Conservation (phyloP, 2,329 filamentous ascomycete genomes). For the Stemphylium beticola region DNA sequence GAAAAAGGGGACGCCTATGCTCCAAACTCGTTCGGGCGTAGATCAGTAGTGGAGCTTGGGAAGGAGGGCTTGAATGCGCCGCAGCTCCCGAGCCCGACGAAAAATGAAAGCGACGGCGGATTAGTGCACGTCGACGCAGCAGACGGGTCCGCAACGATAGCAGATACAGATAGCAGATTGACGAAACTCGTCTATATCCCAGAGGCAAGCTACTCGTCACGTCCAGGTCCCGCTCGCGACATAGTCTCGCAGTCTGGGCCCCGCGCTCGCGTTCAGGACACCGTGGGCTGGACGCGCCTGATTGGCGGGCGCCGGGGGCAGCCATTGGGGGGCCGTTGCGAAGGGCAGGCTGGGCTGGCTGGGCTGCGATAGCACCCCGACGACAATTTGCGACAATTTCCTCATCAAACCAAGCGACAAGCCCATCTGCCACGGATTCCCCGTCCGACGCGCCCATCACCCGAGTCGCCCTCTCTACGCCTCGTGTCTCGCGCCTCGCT, state of each 20-base stretch:
- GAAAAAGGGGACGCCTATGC: constrained; percentile 37
- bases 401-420: constrained; percentile 15
- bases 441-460: constrained; percentile 20
- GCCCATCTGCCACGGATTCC: constrained; percentile 25
- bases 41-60: constrained; percentile 21
- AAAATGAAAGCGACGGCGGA: not conserved
- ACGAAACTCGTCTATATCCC: no score
- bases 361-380: constrained; percentile 13
- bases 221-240: not conserved
- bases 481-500: no score
- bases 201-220: not conserved
- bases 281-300: constrained; percentile 7
- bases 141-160: not conserved
- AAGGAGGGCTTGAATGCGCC: constrained; percentile 10
- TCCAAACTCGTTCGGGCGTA: constrained; percentile 25
- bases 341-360: not conserved
- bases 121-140: not conserved
- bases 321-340: not conserved
- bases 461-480: constrained; percentile 20
- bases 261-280: constrained; percentile 9
- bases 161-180: no score
- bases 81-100: constrained; percentile 14
- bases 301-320: constrained; percentile 7
- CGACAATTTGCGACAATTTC: constrained; percentile 19
- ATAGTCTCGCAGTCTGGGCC: constrained; percentile 1